Percentiles rank a stretch among this genome's conserved stretches.
phyloP scores from a whole-genome alignment of 768 basidiomycete genomes.

The Melanogaster broomeanus region DNA sequence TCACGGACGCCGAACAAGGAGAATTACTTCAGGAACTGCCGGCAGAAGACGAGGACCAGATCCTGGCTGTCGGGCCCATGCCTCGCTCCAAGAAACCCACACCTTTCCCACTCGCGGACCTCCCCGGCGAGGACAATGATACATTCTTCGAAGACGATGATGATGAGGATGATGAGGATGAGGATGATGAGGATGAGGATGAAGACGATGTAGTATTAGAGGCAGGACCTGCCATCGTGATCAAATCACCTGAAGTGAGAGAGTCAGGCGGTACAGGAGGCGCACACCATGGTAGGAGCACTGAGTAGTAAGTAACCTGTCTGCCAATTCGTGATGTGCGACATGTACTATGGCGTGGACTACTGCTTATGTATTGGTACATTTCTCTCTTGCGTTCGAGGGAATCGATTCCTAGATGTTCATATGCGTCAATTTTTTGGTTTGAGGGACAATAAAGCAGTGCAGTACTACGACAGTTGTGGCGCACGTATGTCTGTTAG shows the following conservation, averaged over 20 bases:
- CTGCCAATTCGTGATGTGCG: conserved; percentile 11
- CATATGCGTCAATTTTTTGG: too few relatives aligned
- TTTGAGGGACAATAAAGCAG: too few relatives aligned
- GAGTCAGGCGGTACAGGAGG: conserved; percentile 28
- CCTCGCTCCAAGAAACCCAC: conserved; percentile 44
- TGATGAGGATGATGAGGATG: conserved; percentile 58
- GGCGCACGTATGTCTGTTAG: too few relatives aligned
- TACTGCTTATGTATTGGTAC: conserved; percentile 5
- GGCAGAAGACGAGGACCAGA: conserved; percentile 42
- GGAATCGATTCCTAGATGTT: too few relatives aligned
- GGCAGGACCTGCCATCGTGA: conserved; percentile 64
- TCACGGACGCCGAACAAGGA: conserved; percentile 37
- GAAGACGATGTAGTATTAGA: conserved; percentile 77
- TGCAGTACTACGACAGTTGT: background rate
- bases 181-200: conserved; percentile 62
- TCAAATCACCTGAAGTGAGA: conserved; percentile 37
- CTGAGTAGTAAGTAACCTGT: conserved; percentile 6
- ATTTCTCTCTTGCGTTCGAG: too few relatives aligned
- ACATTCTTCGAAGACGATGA: conserved; percentile 42
- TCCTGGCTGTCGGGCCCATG: conserved; percentile 60
- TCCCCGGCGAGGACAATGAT: conserved; percentile 40
- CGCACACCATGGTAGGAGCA: conserved; percentile 14
- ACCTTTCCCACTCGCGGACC: conserved; percentile 25
- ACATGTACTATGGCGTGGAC: too few relatives aligned
- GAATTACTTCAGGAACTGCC: conserved; percentile 35